phyloP scores from a whole-genome alignment of 176 grass and related monocot species.

The Oryza coarctata region DNA sequence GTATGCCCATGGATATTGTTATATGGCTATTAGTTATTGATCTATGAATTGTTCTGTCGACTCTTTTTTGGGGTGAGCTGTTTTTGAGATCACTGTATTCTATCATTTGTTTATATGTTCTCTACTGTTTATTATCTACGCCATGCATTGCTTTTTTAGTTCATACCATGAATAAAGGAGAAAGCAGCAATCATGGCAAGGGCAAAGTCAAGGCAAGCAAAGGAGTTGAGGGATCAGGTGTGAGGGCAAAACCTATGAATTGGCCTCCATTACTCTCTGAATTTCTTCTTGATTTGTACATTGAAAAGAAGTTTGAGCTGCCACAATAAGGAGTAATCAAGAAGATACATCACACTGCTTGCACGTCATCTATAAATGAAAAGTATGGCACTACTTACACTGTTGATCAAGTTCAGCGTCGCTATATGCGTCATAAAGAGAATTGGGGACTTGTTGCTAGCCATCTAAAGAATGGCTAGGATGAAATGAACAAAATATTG shows the following conservation, averaged over 20 bases:
- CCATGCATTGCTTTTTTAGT: not conserved
- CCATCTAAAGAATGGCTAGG: not conserved
- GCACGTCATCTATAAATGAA: not conserved
- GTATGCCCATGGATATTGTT: no score
- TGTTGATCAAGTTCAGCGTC: not conserved
- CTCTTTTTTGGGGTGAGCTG: no score
- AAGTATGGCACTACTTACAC: not conserved
- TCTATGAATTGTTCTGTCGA: rapidly evolving
- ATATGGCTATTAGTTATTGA: no score
- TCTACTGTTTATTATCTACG: not conserved
- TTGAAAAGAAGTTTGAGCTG: not conserved
- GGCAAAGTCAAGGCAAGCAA: not conserved
- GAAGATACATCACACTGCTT: not conserved
- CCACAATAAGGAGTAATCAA: not conserved
- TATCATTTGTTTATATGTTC: no score
- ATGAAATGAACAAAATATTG: not conserved
- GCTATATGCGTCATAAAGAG: not conserved
- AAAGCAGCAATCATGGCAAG: not conserved
- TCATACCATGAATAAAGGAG: not conserved
- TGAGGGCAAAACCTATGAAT: not conserved
- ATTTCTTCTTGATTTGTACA: constrained; percentile 10
- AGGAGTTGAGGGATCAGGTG: not conserved
- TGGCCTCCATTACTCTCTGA: not conserved
- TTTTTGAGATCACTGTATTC: no score
- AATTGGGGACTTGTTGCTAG: not conserved